These are phyloP conservation scores for Umbelopsis sp. DNA, from an alignment of 192 early-diverging fungal genomes.

Conservation along the genomic window DNA sequence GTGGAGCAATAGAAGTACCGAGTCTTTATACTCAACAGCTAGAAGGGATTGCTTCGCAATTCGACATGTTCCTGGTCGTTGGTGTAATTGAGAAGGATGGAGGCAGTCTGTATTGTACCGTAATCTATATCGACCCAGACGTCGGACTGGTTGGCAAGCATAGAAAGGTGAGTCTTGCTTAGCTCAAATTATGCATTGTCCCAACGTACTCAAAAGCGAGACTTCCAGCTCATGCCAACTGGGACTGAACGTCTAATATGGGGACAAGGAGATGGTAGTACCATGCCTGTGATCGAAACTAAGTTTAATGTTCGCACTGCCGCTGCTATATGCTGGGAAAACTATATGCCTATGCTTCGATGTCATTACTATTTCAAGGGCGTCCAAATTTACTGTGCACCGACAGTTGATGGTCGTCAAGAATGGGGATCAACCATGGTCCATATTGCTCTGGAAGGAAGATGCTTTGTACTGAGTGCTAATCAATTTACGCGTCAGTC, in stretches of 20 bases:
- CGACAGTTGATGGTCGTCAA: conserved; percentile 13
- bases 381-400: conserved; percentile 23
- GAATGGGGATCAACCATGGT: conserved; percentile 20
- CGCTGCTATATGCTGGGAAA: conserved; percentile 26
- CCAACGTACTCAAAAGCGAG: background rate
- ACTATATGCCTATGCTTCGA: conserved; percentile 28
- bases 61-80: conserved; percentile 12
- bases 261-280: conserved; percentile 23
- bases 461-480: conserved; percentile 20
- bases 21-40: conserved; percentile 4
- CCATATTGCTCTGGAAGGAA: conserved; percentile 23
- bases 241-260: conserved; percentile 18
- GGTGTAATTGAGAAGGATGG: conserved; percentile 22
- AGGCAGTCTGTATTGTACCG: conserved; percentile 24
- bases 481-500: conserved; percentile 21
- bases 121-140: conserved; percentile 15
- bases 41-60: background rate
- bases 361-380: conserved; percentile 12
- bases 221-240: conserved; percentile 18
- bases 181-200: no score
- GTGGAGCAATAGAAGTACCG: conserved; percentile 19
- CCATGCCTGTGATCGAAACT: conserved; percentile 11
- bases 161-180: conserved; percentile 6
- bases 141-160: conserved; percentile 23
- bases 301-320: background rate